Base-by-base conservation (phyloP, 192 early-diverging fungal species). In the Chytriomyces sp. region DNA sequence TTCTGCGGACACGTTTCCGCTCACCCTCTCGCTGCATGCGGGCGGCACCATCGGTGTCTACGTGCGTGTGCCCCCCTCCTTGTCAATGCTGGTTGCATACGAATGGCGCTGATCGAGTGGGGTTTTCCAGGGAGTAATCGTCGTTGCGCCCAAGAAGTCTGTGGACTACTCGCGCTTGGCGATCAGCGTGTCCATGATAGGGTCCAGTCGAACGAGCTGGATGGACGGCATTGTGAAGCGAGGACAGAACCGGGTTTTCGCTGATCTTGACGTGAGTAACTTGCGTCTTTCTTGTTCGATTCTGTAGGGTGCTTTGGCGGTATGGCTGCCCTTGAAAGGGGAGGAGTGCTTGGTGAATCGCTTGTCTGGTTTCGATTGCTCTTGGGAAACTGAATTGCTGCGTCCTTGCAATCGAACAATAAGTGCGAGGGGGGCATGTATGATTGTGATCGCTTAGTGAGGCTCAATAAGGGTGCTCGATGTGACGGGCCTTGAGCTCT, bases 231-330 rank as follows among this genome's bases (percentile, higher is more conserved):
- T 53, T 6, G 26, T n/a, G 22, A 33, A 26, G 4, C 28, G 19
- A 52, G 62, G 62, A 4, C 62, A 64, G 32, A 19, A 39, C 39
- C n/a, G 44, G 6, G n/a, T 34, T 5, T 68, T 68, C 30, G 34
- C 36, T 33, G 65, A 68, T 36, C 31, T 68, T 68, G 52, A 68
- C 34, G 65, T 68, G 22, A 8, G 41, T 26, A 49, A 49, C 44
- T 49, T 22, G 7, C 26, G 28, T 26, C 7, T 56, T 8, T 7
- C 26, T 14, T 30, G 54, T 6, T 28, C 7, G n/a, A n/a, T n/a
- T n/a, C n/a, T n/a, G n/a, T n/a, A n/a, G n/a, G n/a, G n/a, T n/a
- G n/a, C n/a, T n/a, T n/a, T n/a, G n/a, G n/a, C n/a, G n/a, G n/a
- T n/a, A n/a, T n/a, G n/a, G n/a, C n/a, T n/a, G n/a, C n/a, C n/a